Percentiles rank a stretch among this genome's conserved stretches.
Conservation (phyloP, 805 yeast species). For the Naumovozyma castellii region DNA sequence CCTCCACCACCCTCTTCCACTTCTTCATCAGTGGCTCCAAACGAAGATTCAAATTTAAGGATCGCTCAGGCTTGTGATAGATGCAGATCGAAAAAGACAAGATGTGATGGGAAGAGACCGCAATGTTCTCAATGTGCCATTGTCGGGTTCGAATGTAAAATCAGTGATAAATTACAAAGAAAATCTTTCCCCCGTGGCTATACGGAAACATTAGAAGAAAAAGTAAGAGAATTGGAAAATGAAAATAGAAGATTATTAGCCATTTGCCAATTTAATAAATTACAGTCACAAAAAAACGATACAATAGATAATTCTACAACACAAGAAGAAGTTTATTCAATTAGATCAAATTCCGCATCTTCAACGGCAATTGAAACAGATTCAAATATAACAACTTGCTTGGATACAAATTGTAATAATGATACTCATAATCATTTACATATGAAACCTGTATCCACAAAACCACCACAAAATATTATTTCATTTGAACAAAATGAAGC, state of each 20-base stretch:
- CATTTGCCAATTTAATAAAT: too few species aligned
- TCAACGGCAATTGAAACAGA: neutral
- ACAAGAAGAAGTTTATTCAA: neutral
- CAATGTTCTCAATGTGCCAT: conserved; percentile 74
- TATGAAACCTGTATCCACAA: conserved; percentile 22
- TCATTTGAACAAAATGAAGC: conserved; percentile 61
- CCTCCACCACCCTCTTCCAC: too few species aligned
- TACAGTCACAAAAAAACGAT: too few species aligned
- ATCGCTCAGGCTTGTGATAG: conserved; percentile 89
- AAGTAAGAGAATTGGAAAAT: conserved; percentile 76
- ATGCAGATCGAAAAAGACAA: conserved; percentile 66
- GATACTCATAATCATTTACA: conserved; percentile 10
- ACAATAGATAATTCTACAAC: conserved; percentile 3
- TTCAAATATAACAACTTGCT: neutral
- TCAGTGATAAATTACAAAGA: conserved; percentile 77
- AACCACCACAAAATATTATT: conserved; percentile 27
- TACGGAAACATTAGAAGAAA: conserved; percentile 80
- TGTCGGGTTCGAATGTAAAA: conserved; percentile 80
- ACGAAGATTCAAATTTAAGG: conserved; percentile 25
- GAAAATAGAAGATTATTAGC: conserved; percentile 66
- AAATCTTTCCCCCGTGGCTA: conserved; percentile 88
- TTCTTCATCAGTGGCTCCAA: too few species aligned
- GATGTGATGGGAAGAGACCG: conserved; percentile 61
- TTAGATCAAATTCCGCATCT: neutral
- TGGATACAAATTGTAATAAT: neutral